Percentiles rank a stretch among this genome's conserved stretches.
These are phyloP conservation scores for Talaromyces wortmannii DNA, from an alignment of 495 filamentous ascomycete species.

Conservation along the genomic window DNA sequence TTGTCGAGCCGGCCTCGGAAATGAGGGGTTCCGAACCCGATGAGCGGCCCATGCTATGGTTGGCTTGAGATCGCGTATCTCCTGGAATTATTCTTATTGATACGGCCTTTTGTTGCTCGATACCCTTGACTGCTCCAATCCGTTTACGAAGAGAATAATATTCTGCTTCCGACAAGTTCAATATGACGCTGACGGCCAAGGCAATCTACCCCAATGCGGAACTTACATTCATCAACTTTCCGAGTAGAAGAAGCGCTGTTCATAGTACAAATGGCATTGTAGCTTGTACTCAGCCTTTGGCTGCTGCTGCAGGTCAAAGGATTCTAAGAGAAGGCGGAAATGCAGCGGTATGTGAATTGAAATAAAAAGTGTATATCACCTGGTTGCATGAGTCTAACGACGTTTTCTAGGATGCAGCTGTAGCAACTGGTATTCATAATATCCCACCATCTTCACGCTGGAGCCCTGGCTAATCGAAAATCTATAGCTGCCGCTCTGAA, in stretches of 20 bases:
- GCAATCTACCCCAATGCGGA: slow-evolving; percentile 58
- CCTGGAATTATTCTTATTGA: not conserved
- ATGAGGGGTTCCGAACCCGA: not conserved
- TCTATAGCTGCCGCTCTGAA: slow-evolving; percentile 71
- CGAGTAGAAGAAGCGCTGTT: slow-evolving; percentile 83
- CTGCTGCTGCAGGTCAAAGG: slow-evolving; percentile 78
- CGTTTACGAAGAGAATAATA: not conserved
- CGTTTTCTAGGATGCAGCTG: slow-evolving; percentile 71
- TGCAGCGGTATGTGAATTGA: slow-evolving; percentile 61
- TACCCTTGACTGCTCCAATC: not conserved
- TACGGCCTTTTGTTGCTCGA: too few species aligned
- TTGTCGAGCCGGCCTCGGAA: not conserved
- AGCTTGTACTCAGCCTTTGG: slow-evolving; percentile 84
- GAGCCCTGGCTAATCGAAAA: slow-evolving; percentile 9
- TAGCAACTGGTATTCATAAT: slow-evolving; percentile 59
- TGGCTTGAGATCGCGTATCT: not conserved
- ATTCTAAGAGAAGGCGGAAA: slow-evolving; percentile 85
- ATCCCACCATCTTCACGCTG: not conserved
- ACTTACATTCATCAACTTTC: slow-evolving; percentile 56
- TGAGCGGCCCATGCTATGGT: too few species aligned
- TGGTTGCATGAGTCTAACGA: not conserved
- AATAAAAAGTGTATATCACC: not conserved
- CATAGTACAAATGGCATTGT: slow-evolving; percentile 93
- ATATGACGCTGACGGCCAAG: slow-evolving; percentile 52
- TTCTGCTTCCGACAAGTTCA: not conserved